phyloP scores from a whole-genome alignment of 306 rosid species.

The Fagus crenata region DNA sequence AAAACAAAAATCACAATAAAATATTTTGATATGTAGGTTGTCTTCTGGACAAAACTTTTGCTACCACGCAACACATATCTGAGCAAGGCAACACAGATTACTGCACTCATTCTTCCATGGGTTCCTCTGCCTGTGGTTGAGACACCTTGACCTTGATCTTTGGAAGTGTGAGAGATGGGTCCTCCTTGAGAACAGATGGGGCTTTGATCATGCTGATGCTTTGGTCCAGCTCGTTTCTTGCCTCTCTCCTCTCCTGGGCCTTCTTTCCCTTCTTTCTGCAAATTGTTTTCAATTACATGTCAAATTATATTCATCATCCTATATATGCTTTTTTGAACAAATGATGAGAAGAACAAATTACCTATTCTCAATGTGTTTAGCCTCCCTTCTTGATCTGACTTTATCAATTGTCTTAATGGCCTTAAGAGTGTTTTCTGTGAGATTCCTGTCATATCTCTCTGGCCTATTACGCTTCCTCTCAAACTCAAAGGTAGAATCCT shows the following conservation, averaged over 20 bases:
- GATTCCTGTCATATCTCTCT: constrained; percentile 79
- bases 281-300: neutral
- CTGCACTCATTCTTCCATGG: constrained; percentile 45
- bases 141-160: constrained; percentile 41
- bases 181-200: constrained; percentile 35
- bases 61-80: neutral
- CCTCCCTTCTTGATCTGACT: constrained; percentile 3
- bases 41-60: neutral
- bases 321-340: neutral
- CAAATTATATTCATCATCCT: neutral
- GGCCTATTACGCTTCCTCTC: constrained; percentile 92
- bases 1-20: neutral
- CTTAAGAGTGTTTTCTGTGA: constrained; percentile 45
- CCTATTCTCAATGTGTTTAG: constrained; percentile 5
- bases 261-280: constrained; percentile 42
- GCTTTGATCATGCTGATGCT: constrained; percentile 39
- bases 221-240: constrained; percentile 35
- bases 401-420: constrained; percentile 7
- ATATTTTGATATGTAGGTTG: neutral
- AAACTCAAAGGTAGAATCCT: constrained; percentile 91
- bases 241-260: constrained; percentile 23
- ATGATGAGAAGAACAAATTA: constrained; percentile 1
- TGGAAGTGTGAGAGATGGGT: constrained; percentile 37
- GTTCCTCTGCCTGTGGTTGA: constrained; percentile 19
- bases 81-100: neutral